phyloP scores from a whole-genome alignment of 257 asterid species.

The Nicotiana noctiflora region DNA sequence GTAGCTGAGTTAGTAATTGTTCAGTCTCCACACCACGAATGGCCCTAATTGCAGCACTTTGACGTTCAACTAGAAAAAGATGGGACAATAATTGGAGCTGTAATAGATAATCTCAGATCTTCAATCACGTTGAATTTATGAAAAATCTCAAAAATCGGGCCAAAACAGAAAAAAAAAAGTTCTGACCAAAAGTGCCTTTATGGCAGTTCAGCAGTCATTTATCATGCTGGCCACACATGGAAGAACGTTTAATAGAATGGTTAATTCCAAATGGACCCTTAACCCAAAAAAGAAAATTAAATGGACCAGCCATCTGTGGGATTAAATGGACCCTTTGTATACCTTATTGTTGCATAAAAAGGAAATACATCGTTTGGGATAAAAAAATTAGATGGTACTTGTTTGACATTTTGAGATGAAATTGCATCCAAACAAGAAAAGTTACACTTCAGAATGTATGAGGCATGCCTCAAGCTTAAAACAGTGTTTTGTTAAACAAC shows the following conservation, averaged over 20 bases:
- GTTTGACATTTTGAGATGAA: not conserved
- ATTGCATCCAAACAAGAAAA: not conserved
- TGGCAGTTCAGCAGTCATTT: not conserved
- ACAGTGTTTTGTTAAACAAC: not conserved
- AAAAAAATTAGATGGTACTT: not conserved
- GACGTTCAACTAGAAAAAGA: slow-evolving; percentile 51
- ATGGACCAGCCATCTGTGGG: not conserved
- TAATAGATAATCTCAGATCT: not conserved
- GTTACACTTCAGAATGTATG: not conserved
- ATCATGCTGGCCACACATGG: not conserved
- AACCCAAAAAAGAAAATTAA: too few relatives aligned
- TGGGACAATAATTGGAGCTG: not conserved
- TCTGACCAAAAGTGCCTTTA: not conserved
- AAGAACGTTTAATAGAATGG: not conserved
- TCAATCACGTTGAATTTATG: not conserved
- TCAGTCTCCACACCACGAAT: slow-evolving; percentile 69
- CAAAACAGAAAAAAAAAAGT: not conserved
- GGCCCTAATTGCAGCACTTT: slow-evolving; percentile 70
- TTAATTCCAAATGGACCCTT: not conserved
- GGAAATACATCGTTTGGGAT: not conserved
- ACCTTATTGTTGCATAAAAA: not conserved
- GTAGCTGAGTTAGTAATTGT: slow-evolving; percentile 45
- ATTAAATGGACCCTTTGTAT: too few relatives aligned
- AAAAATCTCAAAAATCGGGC: not conserved
- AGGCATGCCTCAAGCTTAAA: not conserved